Conservation (phyloP, 2,329 filamentous ascomycete genomes). For the Knufia fluminis region DNA sequence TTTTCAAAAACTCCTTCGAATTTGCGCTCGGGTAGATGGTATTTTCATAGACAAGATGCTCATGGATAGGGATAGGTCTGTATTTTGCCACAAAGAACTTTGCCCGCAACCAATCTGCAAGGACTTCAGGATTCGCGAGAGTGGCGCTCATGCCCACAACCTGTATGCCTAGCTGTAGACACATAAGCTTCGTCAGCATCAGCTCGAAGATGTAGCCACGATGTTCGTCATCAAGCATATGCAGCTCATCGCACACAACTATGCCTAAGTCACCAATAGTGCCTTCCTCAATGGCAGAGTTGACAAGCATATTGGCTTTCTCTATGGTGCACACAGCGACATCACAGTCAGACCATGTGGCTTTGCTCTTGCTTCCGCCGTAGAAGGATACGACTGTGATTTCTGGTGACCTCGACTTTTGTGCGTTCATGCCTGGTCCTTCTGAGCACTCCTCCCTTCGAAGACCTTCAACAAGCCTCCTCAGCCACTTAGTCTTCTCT, state of each 20-base stretch:
- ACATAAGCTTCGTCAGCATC: conserved; percentile 63
- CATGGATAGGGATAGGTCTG: conserved; percentile 64
- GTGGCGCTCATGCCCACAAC: conserved; percentile 75
- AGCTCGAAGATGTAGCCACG: conserved; percentile 68
- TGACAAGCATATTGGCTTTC: conserved; percentile 68
- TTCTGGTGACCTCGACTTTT: conserved; percentile 42
- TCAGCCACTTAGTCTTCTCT: conserved; percentile 67
- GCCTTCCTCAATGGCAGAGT: conserved; percentile 62
- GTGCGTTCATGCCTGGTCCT: conserved; percentile 27
- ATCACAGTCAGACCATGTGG: conserved; percentile 65
- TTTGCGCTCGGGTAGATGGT: conserved; percentile 54
- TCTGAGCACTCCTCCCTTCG: conserved; percentile 28
- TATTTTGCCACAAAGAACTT: conserved; percentile 66
- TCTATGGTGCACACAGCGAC: conserved; percentile 73
- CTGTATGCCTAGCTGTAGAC: conserved; percentile 53
- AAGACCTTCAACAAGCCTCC: conserved; percentile 55
- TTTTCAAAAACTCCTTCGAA: conserved; percentile 51
- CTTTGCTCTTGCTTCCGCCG: conserved; percentile 59
- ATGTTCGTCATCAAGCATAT: conserved; percentile 70
- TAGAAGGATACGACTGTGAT: conserved; percentile 65
- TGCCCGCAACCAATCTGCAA: conserved; percentile 61
- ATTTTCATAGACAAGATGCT: conserved; percentile 64
- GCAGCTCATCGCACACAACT: conserved; percentile 68
- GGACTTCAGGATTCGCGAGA: conserved; percentile 59
- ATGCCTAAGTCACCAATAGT: conserved; percentile 54